Evolutionary conservation across 441 rosid genomes (phyloP).

Genomic region (Melastoma candidum): DNA sequence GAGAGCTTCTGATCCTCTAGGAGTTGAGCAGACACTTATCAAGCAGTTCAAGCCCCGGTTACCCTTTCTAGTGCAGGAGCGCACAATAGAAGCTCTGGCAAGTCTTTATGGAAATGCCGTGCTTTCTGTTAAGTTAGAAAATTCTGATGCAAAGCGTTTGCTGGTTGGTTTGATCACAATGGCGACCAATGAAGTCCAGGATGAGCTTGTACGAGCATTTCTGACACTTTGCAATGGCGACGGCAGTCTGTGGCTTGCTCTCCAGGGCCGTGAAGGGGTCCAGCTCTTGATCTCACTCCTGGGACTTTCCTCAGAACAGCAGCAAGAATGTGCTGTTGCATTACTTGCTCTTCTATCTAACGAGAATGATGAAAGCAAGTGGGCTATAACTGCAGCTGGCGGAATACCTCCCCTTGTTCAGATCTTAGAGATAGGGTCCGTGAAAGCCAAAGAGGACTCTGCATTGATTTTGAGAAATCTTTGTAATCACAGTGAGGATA

Average conservation of each 20-base stretch:
- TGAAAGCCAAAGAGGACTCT: slow-evolving; percentile 98
- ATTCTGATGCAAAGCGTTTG: slow-evolving; percentile 88
- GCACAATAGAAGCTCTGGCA: slow-evolving; percentile 98
- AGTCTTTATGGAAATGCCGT: slow-evolving; percentile 89
- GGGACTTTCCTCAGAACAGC: slow-evolving; percentile 99
- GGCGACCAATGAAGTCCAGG: slow-evolving; percentile 96
- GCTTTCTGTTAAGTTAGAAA: slow-evolving; percentile 63
- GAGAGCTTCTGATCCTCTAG: slow-evolving; percentile 72
- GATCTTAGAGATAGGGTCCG: slow-evolving; percentile 96
- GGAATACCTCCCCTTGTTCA: slow-evolving; percentile 99
- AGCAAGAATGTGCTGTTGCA: slow-evolving; percentile 99
- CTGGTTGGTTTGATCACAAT: slow-evolving; percentile 99
- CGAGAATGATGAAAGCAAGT: slow-evolving; percentile 99
- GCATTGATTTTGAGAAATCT: slow-evolving; percentile 94
- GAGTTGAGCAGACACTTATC: slow-evolving; percentile 75
- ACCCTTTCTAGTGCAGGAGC: slow-evolving; percentile 94
- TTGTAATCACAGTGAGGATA: slow-evolving; percentile 99
- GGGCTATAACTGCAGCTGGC: slow-evolving; percentile 99
- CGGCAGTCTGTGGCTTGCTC: slow-evolving; percentile 90
- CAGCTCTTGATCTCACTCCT: slow-evolving; percentile 97
- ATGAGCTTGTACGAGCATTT: slow-evolving; percentile 89
- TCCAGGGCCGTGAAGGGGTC: slow-evolving; percentile 99
- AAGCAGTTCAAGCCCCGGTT: slow-evolving; percentile 83
- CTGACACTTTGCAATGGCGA: slow-evolving; percentile 74
- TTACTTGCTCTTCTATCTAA: slow-evolving; percentile 88